Evolutionary conservation across 495 filamentous ascomycete species (phyloP).

Genomic region (Neurospora sp.): DNA sequence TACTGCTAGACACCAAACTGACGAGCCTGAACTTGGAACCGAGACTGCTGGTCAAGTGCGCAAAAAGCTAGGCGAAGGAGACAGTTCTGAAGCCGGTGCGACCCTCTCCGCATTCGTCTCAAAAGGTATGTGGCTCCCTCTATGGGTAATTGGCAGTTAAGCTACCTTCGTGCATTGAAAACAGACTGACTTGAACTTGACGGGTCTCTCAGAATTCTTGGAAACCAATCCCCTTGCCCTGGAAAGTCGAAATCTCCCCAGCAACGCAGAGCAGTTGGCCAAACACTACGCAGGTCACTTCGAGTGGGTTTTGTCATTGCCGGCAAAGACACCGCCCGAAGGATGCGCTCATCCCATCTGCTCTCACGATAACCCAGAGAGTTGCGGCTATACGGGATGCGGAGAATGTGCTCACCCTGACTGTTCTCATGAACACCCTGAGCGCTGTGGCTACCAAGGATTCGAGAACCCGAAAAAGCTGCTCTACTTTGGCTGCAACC

Average conservation of each 20-base stretch:
- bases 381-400: background rate
- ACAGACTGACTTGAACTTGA: background rate
- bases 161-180: background rate
- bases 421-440: constrained; percentile 9
- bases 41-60: background rate
- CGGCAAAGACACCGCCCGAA: constrained; percentile 8
- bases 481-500: constrained; percentile 36
- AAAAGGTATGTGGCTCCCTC: background rate
- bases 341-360: constrained; percentile 5
- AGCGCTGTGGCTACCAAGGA: constrained; percentile 3
- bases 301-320: constrained; percentile 34
- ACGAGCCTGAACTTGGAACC: background rate
- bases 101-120: background rate
- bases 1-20: background rate
- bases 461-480: constrained; percentile 8
- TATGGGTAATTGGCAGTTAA: background rate
- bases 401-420: constrained; percentile 6
- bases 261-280: constrained; percentile 29
- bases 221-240: constrained; percentile 19
- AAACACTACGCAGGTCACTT: constrained; percentile 44
- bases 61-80: background rate
- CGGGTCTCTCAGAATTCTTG: constrained; percentile 1
- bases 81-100: background rate
- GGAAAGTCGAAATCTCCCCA: constrained; percentile 24
- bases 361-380: constrained; percentile 10